A percentile compares a stretch with the other conserved stretches of the same genome.
Conservation (phyloP, 306 rosid genomes). For the Carpinus viminea region DNA sequence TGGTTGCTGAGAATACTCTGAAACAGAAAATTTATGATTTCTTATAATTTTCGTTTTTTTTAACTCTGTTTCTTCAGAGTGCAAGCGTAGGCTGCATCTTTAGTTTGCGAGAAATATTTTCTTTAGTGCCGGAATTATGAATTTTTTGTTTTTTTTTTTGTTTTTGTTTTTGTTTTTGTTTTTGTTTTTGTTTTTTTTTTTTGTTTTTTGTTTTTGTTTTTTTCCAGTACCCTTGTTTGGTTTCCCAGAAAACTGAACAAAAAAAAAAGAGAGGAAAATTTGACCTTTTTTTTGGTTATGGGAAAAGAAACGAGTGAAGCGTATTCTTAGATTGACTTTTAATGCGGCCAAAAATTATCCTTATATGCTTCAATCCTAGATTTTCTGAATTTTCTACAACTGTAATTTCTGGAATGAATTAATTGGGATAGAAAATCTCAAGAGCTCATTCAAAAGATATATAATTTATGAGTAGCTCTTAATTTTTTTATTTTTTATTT, state of each 20-base stretch:
- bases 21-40: not conserved
- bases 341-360: not conserved
- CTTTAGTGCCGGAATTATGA: not conserved
- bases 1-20: conserved; percentile 15
- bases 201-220: not conserved
- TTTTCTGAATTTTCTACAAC: not conserved
- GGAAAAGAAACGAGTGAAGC: not conserved
- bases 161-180: too few species aligned
- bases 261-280: not conserved
- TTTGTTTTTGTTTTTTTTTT: not conserved
- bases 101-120: conserved; percentile 1
- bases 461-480: conserved; percentile 9
- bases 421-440: conserved; percentile 5
- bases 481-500: not conserved
- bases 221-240: conserved; percentile 15
- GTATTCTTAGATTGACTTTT: not conserved
- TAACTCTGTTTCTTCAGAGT: conserved; percentile 1
- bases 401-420: conserved; percentile 19
- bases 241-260: conserved; percentile 18
- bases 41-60: not conserved
- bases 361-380: not conserved
- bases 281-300: conserved; percentile 24
- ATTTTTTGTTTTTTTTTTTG: not conserved
- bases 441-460: not conserved
- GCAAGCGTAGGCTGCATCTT: conserved; percentile 9